A percentile compares a stretch with the other conserved stretches of the same genome.
These are phyloP conservation scores for Verticillium alfalfae DNA, from an alignment of 2,329 filamentous ascomycete genomes.

Conservation along the genomic window DNA sequence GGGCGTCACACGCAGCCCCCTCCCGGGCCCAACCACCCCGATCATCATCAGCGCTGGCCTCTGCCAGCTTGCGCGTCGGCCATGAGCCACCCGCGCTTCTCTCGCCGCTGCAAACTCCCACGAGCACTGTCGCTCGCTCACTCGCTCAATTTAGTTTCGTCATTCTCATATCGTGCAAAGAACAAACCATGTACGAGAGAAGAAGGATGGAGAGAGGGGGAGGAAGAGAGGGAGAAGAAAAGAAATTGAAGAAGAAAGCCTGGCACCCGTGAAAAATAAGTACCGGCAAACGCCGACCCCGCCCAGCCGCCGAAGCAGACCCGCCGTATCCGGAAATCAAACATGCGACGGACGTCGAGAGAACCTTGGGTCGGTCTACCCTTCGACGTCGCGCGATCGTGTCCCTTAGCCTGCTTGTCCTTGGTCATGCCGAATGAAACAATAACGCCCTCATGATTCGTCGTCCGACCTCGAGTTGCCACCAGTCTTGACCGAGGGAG, in stretches of 20 bases:
- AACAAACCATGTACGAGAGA: background rate
- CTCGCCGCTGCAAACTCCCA: background rate
- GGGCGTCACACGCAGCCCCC: background rate
- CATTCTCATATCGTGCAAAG: background rate
- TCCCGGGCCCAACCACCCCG: background rate
- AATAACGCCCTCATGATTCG: conserved; percentile 22
- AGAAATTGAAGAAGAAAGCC: background rate
- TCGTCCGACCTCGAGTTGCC: conserved; percentile 31
- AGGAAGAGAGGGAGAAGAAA: no score
- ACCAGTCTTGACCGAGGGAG: conserved; percentile 36
- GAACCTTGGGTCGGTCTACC: background rate
- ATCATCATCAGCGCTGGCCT: background rate
- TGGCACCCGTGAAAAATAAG: background rate
- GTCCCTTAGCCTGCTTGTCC: background rate
- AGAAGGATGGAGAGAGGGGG: background rate
- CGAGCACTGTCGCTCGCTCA: background rate
- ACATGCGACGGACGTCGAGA: background rate
- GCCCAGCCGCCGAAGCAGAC: background rate
- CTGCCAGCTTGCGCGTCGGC: background rate
- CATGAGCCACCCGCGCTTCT: background rate
- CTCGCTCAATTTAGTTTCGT: background rate
- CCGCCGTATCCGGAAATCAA: background rate
- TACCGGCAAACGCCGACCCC: background rate
- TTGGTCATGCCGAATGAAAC: background rate
- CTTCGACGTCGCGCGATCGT: background rate